Percentiles rank a stretch among this genome's conserved stretches.
phyloP scores from a whole-genome alignment of 768 basidiomycete genomes.

The Suillus occidentalis region DNA sequence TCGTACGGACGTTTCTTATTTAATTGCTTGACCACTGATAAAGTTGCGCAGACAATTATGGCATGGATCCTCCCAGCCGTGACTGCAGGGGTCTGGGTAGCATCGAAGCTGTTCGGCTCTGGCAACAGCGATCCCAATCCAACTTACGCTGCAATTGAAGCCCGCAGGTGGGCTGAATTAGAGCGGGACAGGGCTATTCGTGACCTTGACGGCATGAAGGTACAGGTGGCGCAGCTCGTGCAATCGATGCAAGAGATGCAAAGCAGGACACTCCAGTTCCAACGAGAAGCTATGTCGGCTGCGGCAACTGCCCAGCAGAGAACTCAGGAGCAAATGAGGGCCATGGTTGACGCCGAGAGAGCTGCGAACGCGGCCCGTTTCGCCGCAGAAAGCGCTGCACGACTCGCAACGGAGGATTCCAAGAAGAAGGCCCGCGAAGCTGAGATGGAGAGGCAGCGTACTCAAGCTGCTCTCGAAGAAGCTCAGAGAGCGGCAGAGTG shows the following conservation, averaged over 20 bases:
- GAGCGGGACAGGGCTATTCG: neutral
- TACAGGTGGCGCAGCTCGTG: neutral
- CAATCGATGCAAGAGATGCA: neutral
- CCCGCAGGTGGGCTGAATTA: neutral
- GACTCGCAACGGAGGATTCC: neutral
- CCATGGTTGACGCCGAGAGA: constrained; percentile 5
- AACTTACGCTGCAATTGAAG: neutral
- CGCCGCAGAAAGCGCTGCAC: neutral
- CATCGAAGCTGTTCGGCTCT: neutral
- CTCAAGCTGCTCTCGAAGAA: neutral
- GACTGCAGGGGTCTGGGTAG: neutral
- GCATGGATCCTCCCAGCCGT: neutral
- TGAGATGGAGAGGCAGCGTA: neutral
- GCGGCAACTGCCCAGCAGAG: neutral
- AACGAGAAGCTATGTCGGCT: neutral
- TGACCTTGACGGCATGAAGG: neutral
- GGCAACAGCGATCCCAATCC: neutral
- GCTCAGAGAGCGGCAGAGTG: neutral
- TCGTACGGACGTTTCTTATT: neutral
- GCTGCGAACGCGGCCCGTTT: neutral
- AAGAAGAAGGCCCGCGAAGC: neutral
- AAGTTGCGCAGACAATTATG: neutral
- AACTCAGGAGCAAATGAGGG: neutral
- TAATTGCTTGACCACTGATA: neutral
- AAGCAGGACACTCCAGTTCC: neutral